A percentile compares a stretch with the other conserved stretches of the same genome.
Conservation (phyloP, 257 asterid genomes). For the Jacaranda copaia region DNA sequence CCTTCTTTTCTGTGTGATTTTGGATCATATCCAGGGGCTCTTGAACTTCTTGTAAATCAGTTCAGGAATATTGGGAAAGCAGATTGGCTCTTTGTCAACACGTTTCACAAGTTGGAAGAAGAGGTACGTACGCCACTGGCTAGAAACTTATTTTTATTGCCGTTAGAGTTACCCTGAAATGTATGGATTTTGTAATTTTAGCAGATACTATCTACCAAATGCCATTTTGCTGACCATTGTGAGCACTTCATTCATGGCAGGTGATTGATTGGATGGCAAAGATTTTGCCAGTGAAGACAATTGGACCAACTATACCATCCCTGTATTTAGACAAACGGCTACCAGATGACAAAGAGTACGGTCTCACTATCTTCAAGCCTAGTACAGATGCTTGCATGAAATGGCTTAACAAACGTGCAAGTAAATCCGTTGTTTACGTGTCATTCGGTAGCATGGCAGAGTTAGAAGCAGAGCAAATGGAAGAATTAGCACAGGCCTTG, state of each 20-base stretch:
- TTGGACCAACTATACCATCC: slow-evolving; percentile 24
- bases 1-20: slow-evolving; percentile 45
- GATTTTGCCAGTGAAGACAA: not conserved
- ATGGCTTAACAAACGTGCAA: not conserved
- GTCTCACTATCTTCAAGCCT: slow-evolving; percentile 8
- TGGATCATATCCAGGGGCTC: slow-evolving; percentile 29
- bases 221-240: too few relatives aligned
- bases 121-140: slow-evolving; percentile 28
- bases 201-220: not conserved
- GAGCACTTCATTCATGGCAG: not conserved
- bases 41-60: slow-evolving; percentile 34
- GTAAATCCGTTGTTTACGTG: slow-evolving; percentile 36
- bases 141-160: too few relatives aligned
- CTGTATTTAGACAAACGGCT: slow-evolving; percentile 21
- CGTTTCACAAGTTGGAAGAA: slow-evolving; percentile 46
- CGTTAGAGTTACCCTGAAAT: not conserved
- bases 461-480: slow-evolving; percentile 1
- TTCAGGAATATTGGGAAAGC: slow-evolving; percentile 38
- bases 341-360: slow-evolving; percentile 20
- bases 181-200: not conserved
- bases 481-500: not conserved
- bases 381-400: not conserved
- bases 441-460: slow-evolving; percentile 41
- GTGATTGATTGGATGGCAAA: slow-evolving; percentile 12
- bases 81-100: slow-evolving; percentile 49